Percentiles rank a stretch among this genome's conserved stretches.
These are phyloP conservation scores for Candida smagusa DNA, from an alignment of 1,139 yeast genomes.

Conservation along the genomic window DNA sequence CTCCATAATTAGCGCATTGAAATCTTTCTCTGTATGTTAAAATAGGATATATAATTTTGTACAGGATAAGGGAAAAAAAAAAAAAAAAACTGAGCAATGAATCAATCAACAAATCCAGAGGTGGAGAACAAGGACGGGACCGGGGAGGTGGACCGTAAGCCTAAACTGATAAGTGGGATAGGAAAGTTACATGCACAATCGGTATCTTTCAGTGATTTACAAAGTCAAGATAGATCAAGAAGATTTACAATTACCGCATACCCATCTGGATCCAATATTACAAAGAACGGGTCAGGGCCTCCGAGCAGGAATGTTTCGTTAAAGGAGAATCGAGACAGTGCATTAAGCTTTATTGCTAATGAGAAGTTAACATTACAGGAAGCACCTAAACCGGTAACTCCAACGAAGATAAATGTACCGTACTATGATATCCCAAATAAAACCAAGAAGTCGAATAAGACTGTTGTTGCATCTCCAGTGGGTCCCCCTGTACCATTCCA, in stretches of 20 bases:
- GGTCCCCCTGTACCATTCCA: conserved; percentile 76
- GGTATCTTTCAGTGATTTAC: conserved; percentile 42
- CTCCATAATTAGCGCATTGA: too few species aligned
- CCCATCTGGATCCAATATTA: conserved; percentile 26
- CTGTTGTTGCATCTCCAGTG: conserved; percentile 49
- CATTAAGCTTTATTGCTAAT: conserved; percentile 12
- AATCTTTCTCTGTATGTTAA: too few species aligned
- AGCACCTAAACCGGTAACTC: conserved; percentile 3
- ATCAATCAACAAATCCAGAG: conserved; percentile 1
- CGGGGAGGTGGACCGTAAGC: neutral
- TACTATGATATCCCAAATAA: neutral
- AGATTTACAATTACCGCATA: conserved; percentile 47
- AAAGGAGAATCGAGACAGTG: conserved; percentile 6
- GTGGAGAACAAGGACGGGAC: neutral
- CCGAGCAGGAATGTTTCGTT: conserved; percentile 14
- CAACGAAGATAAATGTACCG: neutral
- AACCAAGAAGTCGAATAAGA: conserved; percentile 20
- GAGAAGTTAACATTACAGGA: conserved; percentile 7
- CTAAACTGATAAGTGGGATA: neutral
- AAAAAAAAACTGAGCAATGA: neutral
- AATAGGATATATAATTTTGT: too few species aligned
- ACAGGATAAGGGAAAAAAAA: too few species aligned
- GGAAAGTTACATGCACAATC: conserved; percentile 15
- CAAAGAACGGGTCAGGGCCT: conserved; percentile 7
- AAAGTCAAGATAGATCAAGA: conserved; percentile 37